Evolutionary conservation across 1,139 yeast species (phyloP).

Genomic region (Pneumocystis wakefieldiae): DNA sequence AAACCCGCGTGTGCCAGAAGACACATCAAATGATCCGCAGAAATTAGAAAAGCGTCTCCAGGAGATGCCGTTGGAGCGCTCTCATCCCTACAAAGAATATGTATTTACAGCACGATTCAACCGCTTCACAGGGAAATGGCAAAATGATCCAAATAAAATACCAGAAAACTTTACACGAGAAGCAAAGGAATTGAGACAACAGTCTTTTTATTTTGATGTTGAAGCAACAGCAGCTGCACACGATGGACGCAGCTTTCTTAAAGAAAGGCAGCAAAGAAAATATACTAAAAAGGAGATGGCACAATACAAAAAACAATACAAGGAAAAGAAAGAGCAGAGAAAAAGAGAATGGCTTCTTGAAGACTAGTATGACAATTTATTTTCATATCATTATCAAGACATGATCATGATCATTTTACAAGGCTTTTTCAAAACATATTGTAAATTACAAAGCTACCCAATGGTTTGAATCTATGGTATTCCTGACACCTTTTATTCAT

Average conservation of each 20-base stretch:
- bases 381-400: not conserved
- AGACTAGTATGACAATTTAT: not conserved
- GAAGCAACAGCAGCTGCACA: constrained; percentile 12
- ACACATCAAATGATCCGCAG: not conserved
- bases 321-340: constrained; percentile 19
- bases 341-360: not conserved
- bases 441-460: too few species aligned
- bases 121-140: constrained; percentile 8
- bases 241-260: constrained; percentile 16
- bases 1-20: constrained; percentile 18
- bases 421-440: too few species aligned
- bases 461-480: too few species aligned
- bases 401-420: not conserved
- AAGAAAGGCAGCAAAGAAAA: constrained; percentile 15
- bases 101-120: constrained; percentile 8
- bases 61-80: not conserved
- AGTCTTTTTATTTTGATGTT: constrained; percentile 10
- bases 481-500: too few species aligned
- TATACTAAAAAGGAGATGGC: constrained; percentile 18
- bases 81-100: constrained; percentile 3
- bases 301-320: constrained; percentile 16
- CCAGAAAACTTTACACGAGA: constrained; percentile 5
- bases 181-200: constrained; percentile 7
- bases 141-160: constrained; percentile 5
- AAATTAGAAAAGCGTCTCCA: not conserved